Conservation (phyloP, 1,284 basidiomycete species). For the Melampsora americana region DNA sequence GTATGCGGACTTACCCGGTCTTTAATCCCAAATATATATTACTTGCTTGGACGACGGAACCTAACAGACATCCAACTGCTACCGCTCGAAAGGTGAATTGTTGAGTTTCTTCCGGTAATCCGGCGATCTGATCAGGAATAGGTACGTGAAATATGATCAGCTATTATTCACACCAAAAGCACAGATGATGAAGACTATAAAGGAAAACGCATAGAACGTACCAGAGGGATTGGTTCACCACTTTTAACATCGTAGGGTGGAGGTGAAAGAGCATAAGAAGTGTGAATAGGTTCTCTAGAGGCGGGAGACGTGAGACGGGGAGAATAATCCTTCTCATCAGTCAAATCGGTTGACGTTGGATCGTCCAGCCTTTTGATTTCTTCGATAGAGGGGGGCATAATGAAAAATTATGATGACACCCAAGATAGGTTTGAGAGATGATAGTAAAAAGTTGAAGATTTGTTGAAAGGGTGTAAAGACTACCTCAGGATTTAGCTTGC, state of each 20-base stretch:
- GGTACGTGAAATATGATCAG: too few relatives aligned
- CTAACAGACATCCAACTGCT: conserved; percentile 64
- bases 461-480: too few relatives aligned
- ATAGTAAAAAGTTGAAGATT: too few relatives aligned
- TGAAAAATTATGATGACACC: background rate
- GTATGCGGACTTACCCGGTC: conserved; percentile 46
- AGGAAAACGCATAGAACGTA: background rate
- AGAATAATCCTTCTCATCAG: background rate
- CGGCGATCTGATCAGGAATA: conserved; percentile 46
- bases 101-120: conserved; percentile 60
- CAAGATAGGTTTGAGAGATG: too few relatives aligned
- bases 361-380: background rate
- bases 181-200: too few relatives aligned
- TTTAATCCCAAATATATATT: conserved; percentile 70
- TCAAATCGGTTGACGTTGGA: background rate
- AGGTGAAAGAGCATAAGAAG: background rate
- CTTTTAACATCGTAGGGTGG: conserved; percentile 35
- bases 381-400: background rate
- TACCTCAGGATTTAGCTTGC: too few relatives aligned
- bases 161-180: too few relatives aligned
- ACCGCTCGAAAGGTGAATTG: conserved; percentile 64
- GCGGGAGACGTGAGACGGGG: background rate
- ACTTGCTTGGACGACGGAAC: conserved; percentile 63
- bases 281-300: background rate
- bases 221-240: conserved; percentile 37